phyloP scores from a whole-genome alignment of 2,329 filamentous ascomycete genomes.

The Ascochyta rabiei region DNA sequence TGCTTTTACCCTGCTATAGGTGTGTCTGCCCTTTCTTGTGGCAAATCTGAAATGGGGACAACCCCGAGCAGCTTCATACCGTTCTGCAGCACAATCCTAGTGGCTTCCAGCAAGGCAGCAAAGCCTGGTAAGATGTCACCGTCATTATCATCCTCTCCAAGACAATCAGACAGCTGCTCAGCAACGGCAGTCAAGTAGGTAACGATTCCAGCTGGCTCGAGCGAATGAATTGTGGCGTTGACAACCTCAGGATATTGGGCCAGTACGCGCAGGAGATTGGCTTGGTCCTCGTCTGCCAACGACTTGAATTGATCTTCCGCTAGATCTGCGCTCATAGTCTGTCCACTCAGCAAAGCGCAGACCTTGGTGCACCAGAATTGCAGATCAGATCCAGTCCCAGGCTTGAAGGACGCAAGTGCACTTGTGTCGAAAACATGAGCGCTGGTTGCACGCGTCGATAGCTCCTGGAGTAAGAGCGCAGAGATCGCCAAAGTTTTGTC shows the following conservation, averaged over 20 bases:
- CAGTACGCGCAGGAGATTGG: slow-evolving; percentile 36
- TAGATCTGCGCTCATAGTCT: slow-evolving; percentile 17
- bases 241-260: slow-evolving; percentile 41
- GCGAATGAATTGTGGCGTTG: slow-evolving; percentile 29
- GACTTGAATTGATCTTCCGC: slow-evolving; percentile 30
- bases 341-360: slow-evolving; percentile 20
- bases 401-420: slow-evolving; percentile 36
- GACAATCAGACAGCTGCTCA: slow-evolving; percentile 32
- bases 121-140: slow-evolving; percentile 24
- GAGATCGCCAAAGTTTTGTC: slow-evolving; percentile 26
- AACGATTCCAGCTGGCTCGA: slow-evolving; percentile 37
- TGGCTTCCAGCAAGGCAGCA: slow-evolving; percentile 34
- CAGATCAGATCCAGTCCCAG: slow-evolving; percentile 36
- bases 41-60: slow-evolving; percentile 18
- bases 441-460: slow-evolving; percentile 29
- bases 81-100: slow-evolving; percentile 38
- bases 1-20: slow-evolving; percentile 21
- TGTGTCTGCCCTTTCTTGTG: slow-evolving; percentile 33
- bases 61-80: slow-evolving; percentile 40
- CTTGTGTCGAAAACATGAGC: slow-evolving; percentile 35
- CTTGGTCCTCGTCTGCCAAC: slow-evolving; percentile 32
- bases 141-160: slow-evolving; percentile 27
- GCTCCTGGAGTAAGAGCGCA: slow-evolving; percentile 37
- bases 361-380: slow-evolving; percentile 41
- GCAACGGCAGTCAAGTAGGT: slow-evolving; percentile 36